Percentiles rank a stretch among this genome's conserved stretches.
phyloP scores from a whole-genome alignment of 495 filamentous ascomycete species.

The Xylaria telfairii region DNA sequence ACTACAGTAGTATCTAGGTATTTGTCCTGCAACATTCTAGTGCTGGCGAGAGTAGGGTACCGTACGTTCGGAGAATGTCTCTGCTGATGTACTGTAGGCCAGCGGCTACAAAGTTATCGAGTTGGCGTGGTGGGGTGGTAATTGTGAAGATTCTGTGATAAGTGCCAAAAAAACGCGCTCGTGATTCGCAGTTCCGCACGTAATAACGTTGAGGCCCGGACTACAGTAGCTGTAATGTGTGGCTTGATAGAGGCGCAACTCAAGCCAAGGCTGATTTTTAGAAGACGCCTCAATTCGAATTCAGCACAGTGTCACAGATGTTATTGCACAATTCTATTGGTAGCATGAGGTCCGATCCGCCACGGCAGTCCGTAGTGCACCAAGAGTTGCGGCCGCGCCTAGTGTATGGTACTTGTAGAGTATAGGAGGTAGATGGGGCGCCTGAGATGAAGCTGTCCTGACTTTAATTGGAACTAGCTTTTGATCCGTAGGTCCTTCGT shows the following conservation, averaged over 20 bases:
- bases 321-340: not conserved
- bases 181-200: constrained; percentile 2
- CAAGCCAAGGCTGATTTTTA: not conserved
- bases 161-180: not conserved
- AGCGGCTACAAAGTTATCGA: too few species aligned
- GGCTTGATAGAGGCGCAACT: constrained; percentile 5
- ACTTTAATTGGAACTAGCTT: not conserved
- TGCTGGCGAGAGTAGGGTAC: not conserved
- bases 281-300: not conserved
- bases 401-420: not conserved
- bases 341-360: constrained; percentile 9
- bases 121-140: not conserved
- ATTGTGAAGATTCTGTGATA: not conserved
- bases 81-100: too few species aligned
- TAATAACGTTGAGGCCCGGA: not conserved
- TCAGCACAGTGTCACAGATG: not conserved
- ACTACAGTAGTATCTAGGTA: not conserved
- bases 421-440: not conserved
- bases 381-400: not conserved
- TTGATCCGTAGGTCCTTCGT: not conserved
- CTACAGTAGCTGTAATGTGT: constrained; percentile 4
- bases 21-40: not conserved
- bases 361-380: constrained; percentile 6
- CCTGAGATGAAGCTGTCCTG: not conserved
- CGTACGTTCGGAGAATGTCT: not conserved